Conservation (phyloP, 805 yeast genomes). For the Candida corydali region DNA sequence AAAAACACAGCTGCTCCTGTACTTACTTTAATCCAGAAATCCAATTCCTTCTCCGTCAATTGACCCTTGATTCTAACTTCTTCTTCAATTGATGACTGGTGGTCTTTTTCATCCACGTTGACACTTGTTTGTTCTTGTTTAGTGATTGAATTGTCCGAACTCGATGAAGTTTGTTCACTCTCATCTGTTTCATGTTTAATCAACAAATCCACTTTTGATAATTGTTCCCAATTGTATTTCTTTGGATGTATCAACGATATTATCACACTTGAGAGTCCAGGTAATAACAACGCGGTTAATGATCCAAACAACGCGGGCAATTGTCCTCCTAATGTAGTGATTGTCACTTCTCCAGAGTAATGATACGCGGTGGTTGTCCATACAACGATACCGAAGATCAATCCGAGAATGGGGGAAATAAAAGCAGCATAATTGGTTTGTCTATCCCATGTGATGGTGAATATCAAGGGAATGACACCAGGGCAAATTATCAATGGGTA, state of each 20-base stretch:
- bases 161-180: not conserved
- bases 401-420: slow-evolving; percentile 28
- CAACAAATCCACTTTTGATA: slow-evolving; percentile 18
- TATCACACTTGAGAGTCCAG: slow-evolving; percentile 23
- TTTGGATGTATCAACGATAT: slow-evolving; percentile 24
- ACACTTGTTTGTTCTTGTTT: not conserved
- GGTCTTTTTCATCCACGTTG: slow-evolving; percentile 5
- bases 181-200: slow-evolving; percentile 8
- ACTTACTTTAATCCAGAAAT: slow-evolving; percentile 21
- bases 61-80: slow-evolving; percentile 2
- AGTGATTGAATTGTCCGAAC: slow-evolving; percentile 1
- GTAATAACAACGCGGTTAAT: slow-evolving; percentile 28
- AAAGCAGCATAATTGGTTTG: slow-evolving; percentile 26
- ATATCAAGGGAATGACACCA: slow-evolving; percentile 33
- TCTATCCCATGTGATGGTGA: slow-evolving; percentile 30
- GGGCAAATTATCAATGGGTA: slow-evolving; percentile 34
- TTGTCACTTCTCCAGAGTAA: slow-evolving; percentile 22
- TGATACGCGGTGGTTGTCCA: slow-evolving; percentile 29
- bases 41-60: slow-evolving; percentile 9
- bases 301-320: slow-evolving; percentile 33
- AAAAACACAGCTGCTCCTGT: slow-evolving; percentile 20
- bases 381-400: slow-evolving; percentile 22
- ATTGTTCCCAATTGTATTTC: slow-evolving; percentile 25
- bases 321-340: slow-evolving; percentile 24
- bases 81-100: slow-evolving; percentile 3